Evolutionary conservation across 2,329 filamentous ascomycete species (phyloP), one percentile per base, ranked within the genome.

Genomic region (Monilinia vaccinii-corymbosi): DNA sequence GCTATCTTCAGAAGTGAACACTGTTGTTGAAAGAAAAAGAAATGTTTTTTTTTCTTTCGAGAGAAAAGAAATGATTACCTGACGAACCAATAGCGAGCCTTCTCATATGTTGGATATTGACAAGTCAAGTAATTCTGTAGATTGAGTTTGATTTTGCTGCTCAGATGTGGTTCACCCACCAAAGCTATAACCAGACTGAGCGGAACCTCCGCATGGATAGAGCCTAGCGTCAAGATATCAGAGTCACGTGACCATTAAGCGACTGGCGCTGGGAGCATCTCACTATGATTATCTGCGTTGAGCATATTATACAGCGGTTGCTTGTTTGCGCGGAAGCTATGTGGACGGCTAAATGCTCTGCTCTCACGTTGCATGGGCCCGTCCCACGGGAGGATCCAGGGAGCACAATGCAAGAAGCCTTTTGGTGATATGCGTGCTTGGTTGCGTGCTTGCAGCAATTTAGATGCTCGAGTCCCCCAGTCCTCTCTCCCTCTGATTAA

Each of bases 201-300:
- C 34, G 25, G 56, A 50, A 57, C 45, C 45, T 57, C 55, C 48
- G 50, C 56, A 58, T 58, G 56, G 56, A 58, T 58, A 58, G 46
- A 58, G 56, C 34, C 50, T 58, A 58, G 56, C 45, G 56, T 5
- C 34, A 50, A 44, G 31, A 58, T 23, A 3, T 4, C 5, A 2
- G 9, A 31, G 13, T 57, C 55, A 58, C 36, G 56, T 51, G 45
- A 34, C 13, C 3, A 18, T 6, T 49, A 57, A 57, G 45, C 55
- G 45, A 57, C 21, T 36, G 23, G 25, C 34, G 10, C 25, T 28
- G 4, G 23, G 16, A n/a, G n/a, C n/a, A n/a, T n/a, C n/a, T n/a
- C n/a, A n/a, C n/a, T n/a, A 42, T 18, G n/a, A 21, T 44, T 36
- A 23, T 14, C 25, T 13, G n/a, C 28, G 23, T 55, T 18, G 21